Conservation (phyloP, 805 yeast species). For the Wickerhamia fluorescens region DNA sequence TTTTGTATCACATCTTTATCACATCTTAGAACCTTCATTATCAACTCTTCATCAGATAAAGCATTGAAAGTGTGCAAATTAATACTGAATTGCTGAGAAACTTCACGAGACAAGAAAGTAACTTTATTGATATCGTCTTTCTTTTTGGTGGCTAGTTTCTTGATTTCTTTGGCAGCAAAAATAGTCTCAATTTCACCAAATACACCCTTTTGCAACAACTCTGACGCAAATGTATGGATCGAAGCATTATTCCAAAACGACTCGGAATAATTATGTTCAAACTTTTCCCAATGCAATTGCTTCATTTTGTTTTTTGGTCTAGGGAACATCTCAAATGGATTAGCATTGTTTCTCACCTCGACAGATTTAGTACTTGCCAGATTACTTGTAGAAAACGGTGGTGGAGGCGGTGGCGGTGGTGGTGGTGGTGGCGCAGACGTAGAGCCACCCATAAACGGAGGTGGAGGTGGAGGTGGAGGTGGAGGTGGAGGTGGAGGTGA, state of each 20-base stretch:
- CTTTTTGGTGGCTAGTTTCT: conserved; percentile 36
- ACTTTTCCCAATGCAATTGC: conserved; percentile 79
- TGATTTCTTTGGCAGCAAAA: conserved; percentile 51
- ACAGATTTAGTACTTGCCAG: too few species aligned
- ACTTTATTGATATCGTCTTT: conserved; percentile 40
- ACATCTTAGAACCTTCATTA: conserved; percentile 51
- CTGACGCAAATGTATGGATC: conserved; percentile 38
- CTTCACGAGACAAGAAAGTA: conserved; percentile 58
- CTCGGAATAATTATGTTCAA: conserved; percentile 42
- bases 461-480: conserved; percentile 19
- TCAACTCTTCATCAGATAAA: conserved; percentile 47
- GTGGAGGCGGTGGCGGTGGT: conserved; percentile 21
- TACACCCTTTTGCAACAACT: conserved; percentile 52
- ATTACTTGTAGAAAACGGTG: conserved; percentile 13
- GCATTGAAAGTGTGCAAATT: conserved; percentile 59
- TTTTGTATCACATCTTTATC: conserved; percentile 48
- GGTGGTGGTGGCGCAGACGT: conserved; percentile 16
- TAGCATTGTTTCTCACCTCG: conserved; percentile 7
- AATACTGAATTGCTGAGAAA: conserved; percentile 75
- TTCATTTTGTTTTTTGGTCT: conserved; percentile 56
- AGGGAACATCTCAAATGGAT: conserved; percentile 43
- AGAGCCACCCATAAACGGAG: conserved; percentile 8
- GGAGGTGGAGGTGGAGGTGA: conserved; percentile 18
- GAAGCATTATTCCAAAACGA: conserved; percentile 58
- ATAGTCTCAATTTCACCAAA: conserved; percentile 56